These are phyloP conservation scores for Mycena vulgaris DNA, from an alignment of 768 basidiomycete species.

Conservation along the genomic window DNA sequence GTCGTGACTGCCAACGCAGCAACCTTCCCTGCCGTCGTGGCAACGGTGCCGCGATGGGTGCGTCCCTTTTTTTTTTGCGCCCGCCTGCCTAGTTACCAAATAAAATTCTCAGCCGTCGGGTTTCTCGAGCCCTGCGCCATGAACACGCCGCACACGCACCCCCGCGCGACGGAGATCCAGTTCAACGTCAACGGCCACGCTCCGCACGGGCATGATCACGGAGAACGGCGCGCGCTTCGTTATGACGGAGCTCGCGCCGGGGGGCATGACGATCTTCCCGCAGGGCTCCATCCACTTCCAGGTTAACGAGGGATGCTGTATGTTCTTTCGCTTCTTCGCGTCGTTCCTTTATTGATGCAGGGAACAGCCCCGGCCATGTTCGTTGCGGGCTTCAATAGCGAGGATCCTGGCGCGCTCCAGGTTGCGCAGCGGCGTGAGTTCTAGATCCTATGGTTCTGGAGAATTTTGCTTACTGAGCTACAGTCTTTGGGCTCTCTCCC, in stretches of 20 bases:
- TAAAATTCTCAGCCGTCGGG: constrained; percentile 30
- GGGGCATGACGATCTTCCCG: constrained; percentile 36
- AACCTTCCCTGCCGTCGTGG: constrained; percentile 39
- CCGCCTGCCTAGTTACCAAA: background rate
- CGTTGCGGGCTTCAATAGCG: constrained; percentile 36
- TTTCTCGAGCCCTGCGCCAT: constrained; percentile 34
- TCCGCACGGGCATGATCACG: constrained; percentile 40
- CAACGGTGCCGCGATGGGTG: constrained; percentile 38
- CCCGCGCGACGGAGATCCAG: constrained; percentile 40
- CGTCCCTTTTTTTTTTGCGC: background rate
- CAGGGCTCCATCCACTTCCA: constrained; percentile 39
- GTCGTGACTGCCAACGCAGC: constrained; percentile 28
- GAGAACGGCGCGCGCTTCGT: constrained; percentile 40
- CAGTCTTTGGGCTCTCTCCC: constrained; percentile 36
- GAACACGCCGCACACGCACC: constrained; percentile 40
- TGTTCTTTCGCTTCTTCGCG: constrained; percentile 35
- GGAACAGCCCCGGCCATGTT: constrained; percentile 32
- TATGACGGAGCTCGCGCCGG: constrained; percentile 31
- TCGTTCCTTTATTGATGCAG: background rate
- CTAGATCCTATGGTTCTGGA: background rate
- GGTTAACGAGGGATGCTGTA: constrained; percentile 38
- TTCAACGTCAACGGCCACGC: constrained; percentile 38
- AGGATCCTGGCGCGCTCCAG: constrained; percentile 34
- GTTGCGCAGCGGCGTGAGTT: constrained; percentile 37
- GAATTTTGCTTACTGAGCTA: background rate